Percentiles rank a stretch among this genome's conserved stretches.
phyloP scores from a whole-genome alignment of 1,284 basidiomycete species.

The Cryptococcus sp. region DNA sequence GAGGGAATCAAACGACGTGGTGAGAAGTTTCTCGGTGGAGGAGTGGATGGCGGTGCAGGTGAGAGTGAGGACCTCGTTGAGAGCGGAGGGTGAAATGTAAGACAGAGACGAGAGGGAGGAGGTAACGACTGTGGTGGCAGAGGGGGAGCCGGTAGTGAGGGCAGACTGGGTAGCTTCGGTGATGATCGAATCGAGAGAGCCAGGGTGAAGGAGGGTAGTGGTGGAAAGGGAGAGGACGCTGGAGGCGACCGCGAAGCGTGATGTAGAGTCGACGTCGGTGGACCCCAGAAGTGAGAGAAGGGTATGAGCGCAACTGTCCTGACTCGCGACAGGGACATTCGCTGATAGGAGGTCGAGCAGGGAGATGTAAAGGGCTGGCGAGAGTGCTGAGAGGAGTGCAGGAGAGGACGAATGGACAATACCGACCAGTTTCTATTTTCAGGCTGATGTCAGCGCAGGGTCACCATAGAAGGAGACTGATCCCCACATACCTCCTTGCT shows the following conservation, averaged over 20 bases:
- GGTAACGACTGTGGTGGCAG: constrained; percentile 14
- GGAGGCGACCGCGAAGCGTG: constrained; percentile 23
- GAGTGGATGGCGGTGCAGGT: constrained; percentile 54
- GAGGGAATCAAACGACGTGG: constrained; percentile 23
- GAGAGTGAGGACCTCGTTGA: constrained; percentile 33
- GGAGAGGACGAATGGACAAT: neutral
- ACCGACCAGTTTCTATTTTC: constrained; percentile 4
- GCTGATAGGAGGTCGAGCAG: constrained; percentile 16
- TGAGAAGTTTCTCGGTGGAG: constrained; percentile 47
- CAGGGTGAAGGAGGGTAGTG: constrained; percentile 14
- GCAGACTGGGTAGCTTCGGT: constrained; percentile 34
- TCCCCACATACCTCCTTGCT: constrained; percentile 1
- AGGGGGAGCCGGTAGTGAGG: constrained; percentile 13
- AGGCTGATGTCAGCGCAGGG: neutral
- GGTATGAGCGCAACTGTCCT: constrained; percentile 7
- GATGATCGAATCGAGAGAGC: constrained; percentile 29
- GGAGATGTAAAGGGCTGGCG: constrained; percentile 13
- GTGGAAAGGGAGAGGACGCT: constrained; percentile 5
- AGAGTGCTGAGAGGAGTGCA: constrained; percentile 11
- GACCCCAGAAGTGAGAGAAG: constrained; percentile 15
- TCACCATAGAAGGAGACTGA: neutral
- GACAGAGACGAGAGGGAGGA: constrained; percentile 3
- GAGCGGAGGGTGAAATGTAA: constrained; percentile 26
- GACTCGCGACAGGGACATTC: constrained; percentile 2
- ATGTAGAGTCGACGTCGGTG: constrained; percentile 8